Conservation (phyloP, 305 asterid species). For the Petunia hybrid region DNA sequence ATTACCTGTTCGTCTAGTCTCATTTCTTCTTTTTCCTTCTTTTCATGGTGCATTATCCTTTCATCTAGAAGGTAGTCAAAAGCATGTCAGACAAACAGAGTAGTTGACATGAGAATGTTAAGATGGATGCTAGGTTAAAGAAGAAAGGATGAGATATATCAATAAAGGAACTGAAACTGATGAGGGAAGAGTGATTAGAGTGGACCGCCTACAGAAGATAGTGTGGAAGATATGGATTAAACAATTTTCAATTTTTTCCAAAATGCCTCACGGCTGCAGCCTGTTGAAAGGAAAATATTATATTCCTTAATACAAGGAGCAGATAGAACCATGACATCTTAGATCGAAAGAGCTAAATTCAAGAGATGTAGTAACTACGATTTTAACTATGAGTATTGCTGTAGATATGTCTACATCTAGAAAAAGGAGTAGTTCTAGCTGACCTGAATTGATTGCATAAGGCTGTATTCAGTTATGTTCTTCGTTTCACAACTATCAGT, state of each 20-base stretch:
- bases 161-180: not conserved
- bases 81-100: not conserved
- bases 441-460: slow-evolving; percentile 3
- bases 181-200: not conserved
- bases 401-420: not conserved
- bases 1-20: not conserved
- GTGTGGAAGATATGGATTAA: not conserved
- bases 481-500: slow-evolving; percentile 1
- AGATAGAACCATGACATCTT: not conserved
- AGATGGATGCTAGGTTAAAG: not conserved
- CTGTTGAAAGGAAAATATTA: not conserved
- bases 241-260: not conserved
- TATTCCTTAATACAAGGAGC: not conserved
- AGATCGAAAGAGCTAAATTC: not conserved
- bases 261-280: not conserved
- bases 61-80: not conserved
- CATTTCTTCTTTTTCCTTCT: not conserved
- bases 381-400: not conserved
- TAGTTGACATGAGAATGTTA: not conserved
- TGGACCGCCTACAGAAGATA: not conserved
- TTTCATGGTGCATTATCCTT: not conserved
- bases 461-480: not conserved
- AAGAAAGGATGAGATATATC: not conserved
- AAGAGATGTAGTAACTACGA: not conserved
- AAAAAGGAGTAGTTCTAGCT: not conserved